These are phyloP conservation scores for Aspergillus cavernicola DNA, from an alignment of 495 filamentous ascomycete species.

Conservation along the genomic window DNA sequence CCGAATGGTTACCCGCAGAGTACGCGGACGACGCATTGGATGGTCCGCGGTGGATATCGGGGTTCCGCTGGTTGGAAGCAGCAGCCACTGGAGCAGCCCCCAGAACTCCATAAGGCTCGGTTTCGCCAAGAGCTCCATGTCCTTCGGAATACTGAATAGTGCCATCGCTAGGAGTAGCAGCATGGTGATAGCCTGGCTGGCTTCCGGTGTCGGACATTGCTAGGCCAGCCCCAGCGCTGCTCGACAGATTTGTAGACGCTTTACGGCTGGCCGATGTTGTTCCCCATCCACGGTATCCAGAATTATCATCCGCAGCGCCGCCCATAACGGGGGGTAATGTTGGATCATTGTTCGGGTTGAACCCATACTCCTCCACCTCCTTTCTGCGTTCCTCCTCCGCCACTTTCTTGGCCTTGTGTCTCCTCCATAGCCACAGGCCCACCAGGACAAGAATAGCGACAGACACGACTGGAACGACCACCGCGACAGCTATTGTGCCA, in stretches of 20 bases:
- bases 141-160: constrained; percentile 66
- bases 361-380: constrained; percentile 94
- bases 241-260: constrained; percentile 82
- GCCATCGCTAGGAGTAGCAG: constrained; percentile 64
- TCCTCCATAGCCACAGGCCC: constrained; percentile 81
- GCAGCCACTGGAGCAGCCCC: constrained; percentile 63
- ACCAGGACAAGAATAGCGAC: constrained; percentile 77
- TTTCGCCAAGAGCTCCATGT: constrained; percentile 60
- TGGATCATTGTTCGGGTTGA: constrained; percentile 93
- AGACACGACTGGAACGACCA: constrained; percentile 86
- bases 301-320: constrained; percentile 60
- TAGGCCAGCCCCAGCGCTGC: constrained; percentile 61
- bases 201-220: constrained; percentile 69
- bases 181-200: constrained; percentile 52
- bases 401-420: constrained; percentile 75
- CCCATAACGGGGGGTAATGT: constrained; percentile 64
- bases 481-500: constrained; percentile 83
- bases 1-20: constrained; percentile 76
- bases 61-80: constrained; percentile 44
- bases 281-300: constrained; percentile 94
- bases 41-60: constrained; percentile 78
- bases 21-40: constrained; percentile 97
- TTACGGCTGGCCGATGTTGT: constrained; percentile 80
- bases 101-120: constrained; percentile 72
- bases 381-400: constrained; percentile 85